Evolutionary conservation across 2,329 filamentous ascomycete species (phyloP).

Genomic region (Fusarium sororula): DNA sequence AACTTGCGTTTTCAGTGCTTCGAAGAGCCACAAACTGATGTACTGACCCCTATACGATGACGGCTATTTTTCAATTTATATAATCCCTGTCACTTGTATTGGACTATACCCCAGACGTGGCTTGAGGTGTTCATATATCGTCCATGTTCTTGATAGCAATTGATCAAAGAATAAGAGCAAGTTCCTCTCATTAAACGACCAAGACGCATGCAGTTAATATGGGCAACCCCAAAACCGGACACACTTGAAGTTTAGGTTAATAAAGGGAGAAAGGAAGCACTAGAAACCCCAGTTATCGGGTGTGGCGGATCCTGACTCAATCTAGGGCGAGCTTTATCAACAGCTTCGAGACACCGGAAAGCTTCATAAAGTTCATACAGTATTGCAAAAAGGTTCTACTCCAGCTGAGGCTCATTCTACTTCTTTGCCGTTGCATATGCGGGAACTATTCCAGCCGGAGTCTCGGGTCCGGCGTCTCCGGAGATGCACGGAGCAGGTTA

Average conservation of each 20-base stretch:
- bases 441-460: constrained; percentile 20
- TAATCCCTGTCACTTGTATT: constrained; percentile 1
- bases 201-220: not conserved
- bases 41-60: constrained; percentile 45
- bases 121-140: rapidly evolving
- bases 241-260: not conserved
- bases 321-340: constrained; percentile 13
- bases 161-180: not conserved
- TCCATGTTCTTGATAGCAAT: not conserved
- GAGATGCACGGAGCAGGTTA: constrained; percentile 25
- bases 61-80: constrained; percentile 20
- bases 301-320: constrained; percentile 32
- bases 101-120: not conserved
- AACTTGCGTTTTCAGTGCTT: constrained; percentile 46
- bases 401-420: not conserved
- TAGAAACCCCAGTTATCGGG: constrained; percentile 24
- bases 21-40: constrained; percentile 43
- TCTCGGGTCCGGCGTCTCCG: constrained; percentile 33
- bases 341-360: constrained; percentile 20
- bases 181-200: not conserved
- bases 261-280: constrained; percentile 4
- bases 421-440: constrained; percentile 8
- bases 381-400: not conserved
- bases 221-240: not conserved
- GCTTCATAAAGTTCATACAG: constrained; percentile 2